Conservation (phyloP, 805 yeast species). For the Nakazawaea wyomingensis region DNA sequence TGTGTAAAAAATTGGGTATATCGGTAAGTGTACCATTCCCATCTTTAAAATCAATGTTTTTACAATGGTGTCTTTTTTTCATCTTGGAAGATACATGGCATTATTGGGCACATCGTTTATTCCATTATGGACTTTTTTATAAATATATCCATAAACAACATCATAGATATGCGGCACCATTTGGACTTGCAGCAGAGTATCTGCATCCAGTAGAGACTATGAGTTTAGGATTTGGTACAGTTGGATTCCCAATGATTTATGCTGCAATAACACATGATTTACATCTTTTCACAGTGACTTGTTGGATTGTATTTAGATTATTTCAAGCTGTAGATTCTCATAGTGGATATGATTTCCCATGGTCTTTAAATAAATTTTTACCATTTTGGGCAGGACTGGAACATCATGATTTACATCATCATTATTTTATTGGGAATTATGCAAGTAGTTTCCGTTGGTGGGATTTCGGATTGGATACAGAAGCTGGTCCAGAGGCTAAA, state of each 20-base stretch:
- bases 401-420: constrained; percentile 59
- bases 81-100: constrained; percentile 57
- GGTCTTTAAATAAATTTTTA: constrained; percentile 50
- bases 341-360: constrained; percentile 59
- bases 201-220: constrained; percentile 58
- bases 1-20: constrained; percentile 44
- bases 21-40: constrained; percentile 52
- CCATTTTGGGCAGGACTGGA: constrained; percentile 67
- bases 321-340: constrained; percentile 59
- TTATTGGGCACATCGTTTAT: constrained; percentile 52
- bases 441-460: constrained; percentile 57
- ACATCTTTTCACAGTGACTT: constrained; percentile 48
- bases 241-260: constrained; percentile 54
- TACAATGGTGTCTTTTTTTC: constrained; percentile 45
- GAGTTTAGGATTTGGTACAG: constrained; percentile 55
- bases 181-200: constrained; percentile 57
- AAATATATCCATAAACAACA: constrained; percentile 56
- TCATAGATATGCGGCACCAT: constrained; percentile 58
- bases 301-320: constrained; percentile 49
- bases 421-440: constrained; percentile 53
- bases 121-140: constrained; percentile 52
- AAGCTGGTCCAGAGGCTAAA: constrained; percentile 52
- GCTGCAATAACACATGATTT: constrained; percentile 40
- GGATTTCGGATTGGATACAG: constrained; percentile 48
- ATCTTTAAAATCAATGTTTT: constrained; percentile 31